Percentiles rank a stretch among this genome's conserved stretches.
These are phyloP conservation scores for Entomortierella chlamydospora DNA, from an alignment of 192 early-diverging fungal genomes.

Conservation along the genomic window DNA sequence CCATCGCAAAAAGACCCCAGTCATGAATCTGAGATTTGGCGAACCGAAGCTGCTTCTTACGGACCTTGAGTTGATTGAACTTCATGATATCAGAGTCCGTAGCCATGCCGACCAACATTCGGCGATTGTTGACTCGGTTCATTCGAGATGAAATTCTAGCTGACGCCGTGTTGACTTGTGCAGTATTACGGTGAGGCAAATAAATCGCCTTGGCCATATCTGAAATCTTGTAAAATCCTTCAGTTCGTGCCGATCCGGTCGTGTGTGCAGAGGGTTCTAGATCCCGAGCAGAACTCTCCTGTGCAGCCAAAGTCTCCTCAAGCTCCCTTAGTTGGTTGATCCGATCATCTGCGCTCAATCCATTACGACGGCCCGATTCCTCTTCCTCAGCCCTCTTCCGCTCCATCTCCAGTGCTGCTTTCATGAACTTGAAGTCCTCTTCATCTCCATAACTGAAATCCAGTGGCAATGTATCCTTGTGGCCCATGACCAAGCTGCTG, in stretches of 20 bases:
- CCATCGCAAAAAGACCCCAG: conserved; percentile 97
- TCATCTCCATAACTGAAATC: conserved; percentile 42
- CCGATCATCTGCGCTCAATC: conserved; percentile 5
- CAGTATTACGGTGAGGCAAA: conserved; percentile 61
- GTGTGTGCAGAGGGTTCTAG: conserved; percentile 55
- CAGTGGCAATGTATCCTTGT: conserved; percentile 24
- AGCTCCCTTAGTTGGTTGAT: conserved; percentile 10
- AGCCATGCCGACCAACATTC: conserved; percentile 68
- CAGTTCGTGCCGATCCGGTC: conserved; percentile 86
- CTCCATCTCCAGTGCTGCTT: conserved; percentile 54
- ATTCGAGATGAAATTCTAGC: conserved; percentile 69
- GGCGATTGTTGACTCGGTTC: conserved; percentile 75
- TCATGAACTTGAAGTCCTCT: conserved; percentile 63
- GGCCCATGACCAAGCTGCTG: neutral
- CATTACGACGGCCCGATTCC: conserved; percentile 22
- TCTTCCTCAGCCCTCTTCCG: conserved; percentile 50
- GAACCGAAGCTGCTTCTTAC: conserved; percentile 92
- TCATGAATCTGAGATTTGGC: conserved; percentile 96
- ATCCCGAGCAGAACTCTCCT: conserved; percentile 23
- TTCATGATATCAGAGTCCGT: conserved; percentile 80
- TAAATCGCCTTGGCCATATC: conserved; percentile 74
- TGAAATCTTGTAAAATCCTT: conserved; percentile 80
- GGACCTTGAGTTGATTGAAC: conserved; percentile 93
- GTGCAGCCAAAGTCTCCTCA: conserved; percentile 14
- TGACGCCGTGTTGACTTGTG: conserved; percentile 37